Percentiles rank a stretch among this genome's conserved stretches.
Evolutionary conservation across 495 filamentous ascomycete genomes (phyloP).

Genomic region (Aspergillus bridgeri): DNA sequence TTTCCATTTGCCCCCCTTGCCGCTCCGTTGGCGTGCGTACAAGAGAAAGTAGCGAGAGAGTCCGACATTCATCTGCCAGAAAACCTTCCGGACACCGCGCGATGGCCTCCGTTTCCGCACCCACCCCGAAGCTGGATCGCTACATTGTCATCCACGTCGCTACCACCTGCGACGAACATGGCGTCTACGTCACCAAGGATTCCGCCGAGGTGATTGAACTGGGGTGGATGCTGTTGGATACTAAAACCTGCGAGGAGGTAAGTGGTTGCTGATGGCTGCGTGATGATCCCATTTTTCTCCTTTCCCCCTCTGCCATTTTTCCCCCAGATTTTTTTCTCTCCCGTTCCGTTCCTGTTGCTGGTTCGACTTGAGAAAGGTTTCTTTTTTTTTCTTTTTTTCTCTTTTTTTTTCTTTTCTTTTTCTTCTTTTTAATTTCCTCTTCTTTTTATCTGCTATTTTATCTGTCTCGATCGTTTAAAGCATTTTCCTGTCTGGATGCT

Average conservation of each 20-base stretch:
- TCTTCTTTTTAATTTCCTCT: background rate
- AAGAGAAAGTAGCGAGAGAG: slow-evolving; percentile 5
- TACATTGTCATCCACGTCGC: slow-evolving; percentile 98
- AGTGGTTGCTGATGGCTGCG: slow-evolving; percentile 16
- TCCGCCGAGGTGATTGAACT: slow-evolving; percentile 98
- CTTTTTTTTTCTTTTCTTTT: background rate
- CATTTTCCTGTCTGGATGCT: no score
- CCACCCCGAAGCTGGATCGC: slow-evolving; percentile 73
- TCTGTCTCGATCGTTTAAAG: no score
- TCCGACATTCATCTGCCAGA: slow-evolving; percentile 2
- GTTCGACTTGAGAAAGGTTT: background rate
- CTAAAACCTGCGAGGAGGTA: slow-evolving; percentile 90
- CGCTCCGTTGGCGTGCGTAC: slow-evolving; percentile 8
- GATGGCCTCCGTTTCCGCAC: slow-evolving; percentile 50
- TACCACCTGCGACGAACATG: slow-evolving; percentile 98
- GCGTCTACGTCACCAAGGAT: slow-evolving; percentile 98
- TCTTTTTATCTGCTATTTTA: slow-evolving; percentile 3
- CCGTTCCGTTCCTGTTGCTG: slow-evolving; percentile 7
- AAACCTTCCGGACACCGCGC: slow-evolving; percentile 22
- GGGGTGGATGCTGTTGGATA: slow-evolving; percentile 94
- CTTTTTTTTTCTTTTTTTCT: no score
- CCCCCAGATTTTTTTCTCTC: background rate
- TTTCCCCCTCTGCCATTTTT: slow-evolving; percentile 10
- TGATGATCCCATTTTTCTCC: slow-evolving; percentile 13
- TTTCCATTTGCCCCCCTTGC: slow-evolving; percentile 25